phyloP scores from a whole-genome alignment of 345 rosid species.

The Eucalyptus coolabah region DNA sequence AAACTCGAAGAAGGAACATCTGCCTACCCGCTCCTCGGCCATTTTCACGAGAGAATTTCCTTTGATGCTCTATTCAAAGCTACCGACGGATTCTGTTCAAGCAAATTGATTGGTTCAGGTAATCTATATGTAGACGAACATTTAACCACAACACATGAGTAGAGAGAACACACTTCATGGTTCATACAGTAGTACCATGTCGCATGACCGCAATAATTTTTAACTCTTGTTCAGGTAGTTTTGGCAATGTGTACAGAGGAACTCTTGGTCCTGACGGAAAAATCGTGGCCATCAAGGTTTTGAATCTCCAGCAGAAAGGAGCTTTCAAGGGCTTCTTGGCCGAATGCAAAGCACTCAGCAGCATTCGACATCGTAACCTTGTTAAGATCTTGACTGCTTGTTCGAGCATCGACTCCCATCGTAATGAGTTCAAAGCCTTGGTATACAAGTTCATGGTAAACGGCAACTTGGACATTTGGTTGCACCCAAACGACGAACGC shows the following conservation, averaged over 20 bases:
- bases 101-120: conserved; percentile 3
- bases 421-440: conserved; percentile 2
- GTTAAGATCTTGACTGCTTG: not conserved
- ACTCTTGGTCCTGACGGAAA: not conserved
- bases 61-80: not conserved
- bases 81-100: conserved; percentile 5
- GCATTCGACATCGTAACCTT: conserved; percentile 4
- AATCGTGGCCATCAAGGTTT: not conserved
- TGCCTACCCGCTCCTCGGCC: not conserved
- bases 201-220: not conserved
- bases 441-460: conserved; percentile 3
- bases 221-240: not conserved
- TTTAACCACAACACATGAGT: not conserved
- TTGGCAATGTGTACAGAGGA: conserved; percentile 10
- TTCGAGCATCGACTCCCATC: not conserved
- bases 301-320: not conserved
- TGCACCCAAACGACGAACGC: not conserved
- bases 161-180: not conserved
- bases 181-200: not conserved
- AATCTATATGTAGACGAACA: not conserved
- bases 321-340: conserved; percentile 5
- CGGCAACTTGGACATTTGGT: conserved; percentile 1
- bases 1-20: not conserved
- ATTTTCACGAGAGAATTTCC: not conserved
- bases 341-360: conserved; percentile 1